Evolutionary conservation across 208 protist genomes (phyloP).

Genomic region (Trypanosoma avium): DNA sequence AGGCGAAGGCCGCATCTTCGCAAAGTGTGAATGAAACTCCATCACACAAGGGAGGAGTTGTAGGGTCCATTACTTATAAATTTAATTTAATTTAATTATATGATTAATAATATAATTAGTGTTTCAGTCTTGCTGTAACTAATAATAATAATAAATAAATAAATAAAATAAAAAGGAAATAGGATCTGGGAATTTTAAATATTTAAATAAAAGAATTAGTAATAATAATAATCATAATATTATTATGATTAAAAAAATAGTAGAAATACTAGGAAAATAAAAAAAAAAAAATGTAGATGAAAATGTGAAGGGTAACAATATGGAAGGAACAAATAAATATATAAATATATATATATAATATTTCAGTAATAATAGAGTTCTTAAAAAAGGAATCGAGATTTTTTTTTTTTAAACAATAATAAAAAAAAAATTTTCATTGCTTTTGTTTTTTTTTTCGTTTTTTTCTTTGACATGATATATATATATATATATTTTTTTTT

Average conservation of each 20-base stretch:
- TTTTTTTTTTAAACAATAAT: too few relatives aligned
- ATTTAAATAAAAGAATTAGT: too few relatives aligned
- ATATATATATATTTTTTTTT: background rate
- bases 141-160: too few relatives aligned
- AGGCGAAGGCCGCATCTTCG: conserved; percentile 13
- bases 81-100: too few relatives aligned
- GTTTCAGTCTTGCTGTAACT: too few relatives aligned
- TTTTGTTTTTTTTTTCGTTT: background rate
- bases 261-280: background rate
- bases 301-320: too few relatives aligned
- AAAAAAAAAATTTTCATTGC: too few relatives aligned
- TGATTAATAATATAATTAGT: too few relatives aligned
- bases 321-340: background rate
- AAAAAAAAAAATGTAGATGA: background rate
- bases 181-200: too few relatives aligned
- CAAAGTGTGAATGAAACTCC: conserved; percentile 13
- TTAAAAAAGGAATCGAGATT: background rate
- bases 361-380: background rate
- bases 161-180: too few relatives aligned
- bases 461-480: background rate
- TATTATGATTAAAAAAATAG: background rate
- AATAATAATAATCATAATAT: too few relatives aligned
- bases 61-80: conserved; percentile 6
- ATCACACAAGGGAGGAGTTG: conserved; percentile 11
- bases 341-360: background rate